Evolutionary conservation across 331 rosid genomes (phyloP).

Genomic region (Acacia concinna): DNA sequence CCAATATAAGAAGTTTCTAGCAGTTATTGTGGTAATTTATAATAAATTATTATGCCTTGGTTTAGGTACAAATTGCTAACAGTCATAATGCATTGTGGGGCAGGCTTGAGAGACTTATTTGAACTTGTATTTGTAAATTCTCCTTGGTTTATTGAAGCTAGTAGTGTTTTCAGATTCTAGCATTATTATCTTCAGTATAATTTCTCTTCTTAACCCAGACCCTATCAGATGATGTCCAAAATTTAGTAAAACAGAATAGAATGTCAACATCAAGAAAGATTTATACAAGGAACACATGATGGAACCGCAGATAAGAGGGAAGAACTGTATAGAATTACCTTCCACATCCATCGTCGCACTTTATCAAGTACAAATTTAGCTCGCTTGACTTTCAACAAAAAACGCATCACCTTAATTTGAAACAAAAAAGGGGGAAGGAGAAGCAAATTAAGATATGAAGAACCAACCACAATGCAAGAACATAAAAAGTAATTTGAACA

Average conservation of each 20-base stretch:
- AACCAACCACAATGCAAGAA: constrained; percentile 24
- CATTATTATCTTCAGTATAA: background rate
- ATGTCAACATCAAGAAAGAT: constrained; percentile 16
- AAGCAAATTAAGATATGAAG: constrained; percentile 20
- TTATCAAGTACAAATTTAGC: constrained; percentile 92
- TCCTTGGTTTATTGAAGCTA: background rate
- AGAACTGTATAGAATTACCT: constrained; percentile 51
- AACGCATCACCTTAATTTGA: constrained; percentile 75
- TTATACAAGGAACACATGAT: constrained; percentile 23
- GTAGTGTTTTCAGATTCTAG: background rate
- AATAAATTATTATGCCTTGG: background rate
- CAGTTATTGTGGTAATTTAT: background rate
- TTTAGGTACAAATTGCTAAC: background rate
- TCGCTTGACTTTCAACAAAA: constrained; percentile 92
- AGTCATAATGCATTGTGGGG: background rate
- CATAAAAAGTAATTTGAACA: constrained; percentile 17
- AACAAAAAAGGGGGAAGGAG: background rate
- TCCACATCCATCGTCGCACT: constrained; percentile 99
- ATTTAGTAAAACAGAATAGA: constrained; percentile 11
- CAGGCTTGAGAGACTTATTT: background rate
- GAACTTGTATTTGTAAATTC: background rate
- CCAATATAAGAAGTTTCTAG: background rate
- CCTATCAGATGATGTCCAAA: constrained; percentile 1
- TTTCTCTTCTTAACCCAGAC: background rate
- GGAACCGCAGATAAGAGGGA: constrained; percentile 6